Evolutionary conservation across 306 rosid genomes (phyloP).

Genomic region (Psophocarpus tetragonolobus): DNA sequence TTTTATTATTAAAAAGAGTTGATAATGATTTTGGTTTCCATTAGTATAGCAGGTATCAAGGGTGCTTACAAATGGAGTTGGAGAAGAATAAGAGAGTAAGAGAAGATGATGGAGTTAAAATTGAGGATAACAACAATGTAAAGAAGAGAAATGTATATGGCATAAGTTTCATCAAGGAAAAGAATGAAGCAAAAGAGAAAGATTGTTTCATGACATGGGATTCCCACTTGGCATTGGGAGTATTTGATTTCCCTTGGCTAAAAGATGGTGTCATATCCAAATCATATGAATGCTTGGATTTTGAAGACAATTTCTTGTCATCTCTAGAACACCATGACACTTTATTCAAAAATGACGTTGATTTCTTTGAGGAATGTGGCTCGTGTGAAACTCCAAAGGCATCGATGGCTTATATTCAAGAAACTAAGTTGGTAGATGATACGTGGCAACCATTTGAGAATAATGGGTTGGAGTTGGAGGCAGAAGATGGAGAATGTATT

Average conservation of each 20-base stretch:
- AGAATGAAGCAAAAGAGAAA: conserved; percentile 35
- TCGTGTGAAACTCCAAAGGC: conserved; percentile 39
- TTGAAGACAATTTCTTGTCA: conserved; percentile 65
- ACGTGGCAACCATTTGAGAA: conserved; percentile 40
- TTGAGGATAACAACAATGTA: conserved; percentile 16
- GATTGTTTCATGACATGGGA: conserved; percentile 29
- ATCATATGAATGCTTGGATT: conserved; percentile 52
- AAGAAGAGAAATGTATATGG: conserved; percentile 49
- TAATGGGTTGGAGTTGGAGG: conserved; percentile 44
- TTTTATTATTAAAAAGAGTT: conserved; percentile 1
- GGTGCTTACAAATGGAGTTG: conserved; percentile 44
- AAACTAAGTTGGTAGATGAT: conserved; percentile 44
- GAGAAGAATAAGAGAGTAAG: conserved; percentile 54
- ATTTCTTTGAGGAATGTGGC: conserved; percentile 41
- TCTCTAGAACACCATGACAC: conserved; percentile 34
- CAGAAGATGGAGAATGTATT: conserved; percentile 58
- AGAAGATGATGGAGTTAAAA: conserved; percentile 42
- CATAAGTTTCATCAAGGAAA: conserved; percentile 16
- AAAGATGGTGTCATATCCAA: conserved; percentile 74
- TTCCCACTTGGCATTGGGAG: conserved; percentile 47
- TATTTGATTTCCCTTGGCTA: conserved; percentile 94
- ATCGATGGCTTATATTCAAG: conserved; percentile 40
- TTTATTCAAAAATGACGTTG: conserved; percentile 28
- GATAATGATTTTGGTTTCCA: conserved; percentile 10
- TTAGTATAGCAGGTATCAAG: conserved; percentile 29